Conservation (phyloP, 176 grass and related monocot genomes). For the Aegilops bicornis region DNA sequence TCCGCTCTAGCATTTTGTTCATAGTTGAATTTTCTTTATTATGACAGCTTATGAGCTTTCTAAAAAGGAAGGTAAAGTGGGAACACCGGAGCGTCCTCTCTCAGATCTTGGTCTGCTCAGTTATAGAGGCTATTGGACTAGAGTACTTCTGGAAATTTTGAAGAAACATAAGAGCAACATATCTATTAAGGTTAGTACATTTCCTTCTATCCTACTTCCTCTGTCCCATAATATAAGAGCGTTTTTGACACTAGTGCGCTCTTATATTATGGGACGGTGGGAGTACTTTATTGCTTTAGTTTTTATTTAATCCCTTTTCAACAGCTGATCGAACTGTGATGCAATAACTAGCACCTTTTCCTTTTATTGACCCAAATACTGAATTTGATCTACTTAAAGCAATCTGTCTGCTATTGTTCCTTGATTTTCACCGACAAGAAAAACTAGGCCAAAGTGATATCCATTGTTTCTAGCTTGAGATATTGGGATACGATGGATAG, state of each 20-base stretch:
- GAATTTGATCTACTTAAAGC: neutral
- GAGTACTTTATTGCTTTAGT: neutral
- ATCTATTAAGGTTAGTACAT: conserved; percentile 83
- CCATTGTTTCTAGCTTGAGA: neutral
- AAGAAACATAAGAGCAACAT: conserved; percentile 99
- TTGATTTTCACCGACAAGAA: neutral
- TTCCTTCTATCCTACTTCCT: neutral
- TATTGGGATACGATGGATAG: neutral
- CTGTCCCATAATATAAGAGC: too few relatives aligned
- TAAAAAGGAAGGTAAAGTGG: conserved; percentile 99
- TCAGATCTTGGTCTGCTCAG: conserved; percentile 95
- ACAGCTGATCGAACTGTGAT: neutral
- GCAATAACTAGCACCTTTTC: neutral
- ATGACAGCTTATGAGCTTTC: conserved; percentile 96
- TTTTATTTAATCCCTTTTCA: neutral
- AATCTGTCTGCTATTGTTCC: neutral
- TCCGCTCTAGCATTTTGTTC: conserved; percentile 22
- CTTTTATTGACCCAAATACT: neutral
- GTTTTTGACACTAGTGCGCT: too few relatives aligned
- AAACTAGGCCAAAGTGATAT: neutral
- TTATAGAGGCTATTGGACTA: conserved; percentile 94
- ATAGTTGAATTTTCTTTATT: neutral
- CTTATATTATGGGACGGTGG: too few relatives aligned
- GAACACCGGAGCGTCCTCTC: conserved; percentile 90
- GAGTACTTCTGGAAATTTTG: conserved; percentile 92